phyloP scores from a whole-genome alignment of 345 rosid genomes.

The Nasturtium officinale region DNA sequence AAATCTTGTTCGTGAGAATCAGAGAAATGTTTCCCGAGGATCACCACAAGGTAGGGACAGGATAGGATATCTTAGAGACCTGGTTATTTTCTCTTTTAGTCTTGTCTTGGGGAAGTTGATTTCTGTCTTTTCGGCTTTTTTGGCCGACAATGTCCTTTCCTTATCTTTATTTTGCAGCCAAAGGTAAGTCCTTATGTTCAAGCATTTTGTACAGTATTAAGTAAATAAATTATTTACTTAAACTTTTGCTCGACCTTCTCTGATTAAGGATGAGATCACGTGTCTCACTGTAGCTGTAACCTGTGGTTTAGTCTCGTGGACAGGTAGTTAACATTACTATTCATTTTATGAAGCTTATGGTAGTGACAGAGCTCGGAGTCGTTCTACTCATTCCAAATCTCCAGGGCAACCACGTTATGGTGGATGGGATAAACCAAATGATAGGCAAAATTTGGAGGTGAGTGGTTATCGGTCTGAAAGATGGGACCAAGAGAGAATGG shows the following conservation, averaged over 20 bases:
- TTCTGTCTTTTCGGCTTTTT: constrained; percentile 32
- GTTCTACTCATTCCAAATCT: constrained; percentile 85
- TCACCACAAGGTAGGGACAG: constrained; percentile 99
- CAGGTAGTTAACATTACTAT: constrained; percentile 81
- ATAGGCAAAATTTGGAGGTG: constrained; percentile 62
- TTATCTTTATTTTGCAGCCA: constrained; percentile 71
- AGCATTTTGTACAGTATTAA: constrained; percentile 66
- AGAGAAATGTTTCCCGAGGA: constrained; percentile 67
- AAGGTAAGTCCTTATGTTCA: constrained; percentile 94
- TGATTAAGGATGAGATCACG: constrained; percentile 51
- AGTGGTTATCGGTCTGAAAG: constrained; percentile 70
- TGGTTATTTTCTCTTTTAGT: constrained; percentile 54
- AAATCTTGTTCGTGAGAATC: constrained; percentile 56
- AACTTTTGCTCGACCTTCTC: constrained; percentile 57
- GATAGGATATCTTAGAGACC: constrained; percentile 71
- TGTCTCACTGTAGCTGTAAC: constrained; percentile 56
- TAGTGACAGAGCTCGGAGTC: constrained; percentile 90
- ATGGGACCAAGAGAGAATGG: constrained; percentile 75
- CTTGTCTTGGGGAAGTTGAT: constrained; percentile 47
- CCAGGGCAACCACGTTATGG: constrained; percentile 68
- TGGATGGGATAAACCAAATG: constrained; percentile 76
- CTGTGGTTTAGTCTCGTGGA: constrained; percentile 54
- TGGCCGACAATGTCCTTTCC: constrained; percentile 43
- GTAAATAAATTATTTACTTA: constrained; percentile 61
- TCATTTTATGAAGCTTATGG: constrained; percentile 99